Base-by-base conservation (phyloP, 805 yeast species). In the Debaryomyces tyrocola region DNA sequence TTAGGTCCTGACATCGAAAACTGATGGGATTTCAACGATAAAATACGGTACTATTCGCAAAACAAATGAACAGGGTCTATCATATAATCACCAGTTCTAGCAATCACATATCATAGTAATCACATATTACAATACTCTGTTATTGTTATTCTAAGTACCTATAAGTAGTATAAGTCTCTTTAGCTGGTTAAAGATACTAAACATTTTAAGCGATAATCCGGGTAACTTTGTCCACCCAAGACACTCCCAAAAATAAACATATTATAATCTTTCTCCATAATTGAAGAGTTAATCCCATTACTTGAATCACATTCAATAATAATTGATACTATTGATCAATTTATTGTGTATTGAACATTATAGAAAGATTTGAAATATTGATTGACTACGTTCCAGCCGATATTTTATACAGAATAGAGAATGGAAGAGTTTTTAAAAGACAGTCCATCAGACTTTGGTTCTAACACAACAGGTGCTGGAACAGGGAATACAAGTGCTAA, bases 401-500 rank as follows among this genome's bases (percentile, higher is more conserved):
- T 20, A 8, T 14, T 31, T 31, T 9, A 6, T n/a, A n/a, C 11
- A n/a, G 17, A 31, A n/a, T 31, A 31, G 33, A 52, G 7, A 18
- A 64, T 65, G 70, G 70, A 65, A 36, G 65, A 63, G 47, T 64
- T 53, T 50, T 57, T 66, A 45, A 64, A 57, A 39, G 68, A 66
- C 42, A 66, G 70, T 52, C 70, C 69, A 33, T 51, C 61, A 39
- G 67, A 62, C 48, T 52, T 45, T 33, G 48, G 38, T 29, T 20
- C 38, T 15, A 36, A 27, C 33, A 41, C 38, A 17, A 31, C 18
- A 4, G 33, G 37, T 33, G 27, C 20, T 20, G 33, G 34, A 17
- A 17, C 20, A 5, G n/a, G 33, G 12, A 15, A 33, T n/a, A 33
- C 24, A 14, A 15, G 15, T 11, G n/a, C 37, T 2, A 39, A 40